Percentiles rank a stretch among this genome's conserved stretches.
These are phyloP conservation scores for Trypanosoma cruzi DNA, from an alignment of 208 protist species.

Conservation along the genomic window DNA sequence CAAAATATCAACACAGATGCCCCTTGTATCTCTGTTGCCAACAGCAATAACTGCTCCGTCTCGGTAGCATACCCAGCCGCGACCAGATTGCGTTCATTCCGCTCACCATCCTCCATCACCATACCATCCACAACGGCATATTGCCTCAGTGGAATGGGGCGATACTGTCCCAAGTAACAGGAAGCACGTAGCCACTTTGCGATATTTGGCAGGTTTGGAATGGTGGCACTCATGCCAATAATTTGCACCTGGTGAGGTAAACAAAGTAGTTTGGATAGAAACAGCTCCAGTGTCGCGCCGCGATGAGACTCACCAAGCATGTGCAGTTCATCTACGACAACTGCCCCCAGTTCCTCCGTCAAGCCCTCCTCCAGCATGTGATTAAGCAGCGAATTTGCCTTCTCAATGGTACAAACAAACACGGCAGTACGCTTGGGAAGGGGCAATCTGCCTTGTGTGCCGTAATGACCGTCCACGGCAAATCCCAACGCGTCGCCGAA, in stretches of 20 bases:
- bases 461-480: conserved; percentile 84
- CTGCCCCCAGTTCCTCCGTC: conserved; percentile 61
- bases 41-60: conserved; percentile 46
- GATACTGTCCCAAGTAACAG: conserved; percentile 73
- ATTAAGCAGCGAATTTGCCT: conserved; percentile 92
- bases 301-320: conserved; percentile 91
- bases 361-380: conserved; percentile 70
- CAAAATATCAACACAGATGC: conserved; percentile 88
- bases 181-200: conserved; percentile 80
- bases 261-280: conserved; percentile 85
- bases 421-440: conserved; percentile 45
- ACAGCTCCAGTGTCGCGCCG: conserved; percentile 85
- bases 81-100: conserved; percentile 47
- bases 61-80: conserved; percentile 28
- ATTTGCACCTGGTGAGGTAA: conserved; percentile 71
- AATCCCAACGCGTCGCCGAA: conserved; percentile 72
- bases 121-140: conserved; percentile 69
- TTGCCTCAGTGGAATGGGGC: conserved; percentile 77
- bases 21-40: conserved; percentile 67
- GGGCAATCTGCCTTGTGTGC: conserved; percentile 67
- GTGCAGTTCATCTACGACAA: conserved; percentile 96
- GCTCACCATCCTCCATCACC: conserved; percentile 49
- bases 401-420: conserved; percentile 95
- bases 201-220: conserved; percentile 85
- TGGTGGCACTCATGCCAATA: conserved; percentile 94